A percentile compares a stretch with the other conserved stretches of the same genome.
Conservation (phyloP, 2,329 filamentous ascomycete genomes). For the Pezicula neosporulosa region DNA sequence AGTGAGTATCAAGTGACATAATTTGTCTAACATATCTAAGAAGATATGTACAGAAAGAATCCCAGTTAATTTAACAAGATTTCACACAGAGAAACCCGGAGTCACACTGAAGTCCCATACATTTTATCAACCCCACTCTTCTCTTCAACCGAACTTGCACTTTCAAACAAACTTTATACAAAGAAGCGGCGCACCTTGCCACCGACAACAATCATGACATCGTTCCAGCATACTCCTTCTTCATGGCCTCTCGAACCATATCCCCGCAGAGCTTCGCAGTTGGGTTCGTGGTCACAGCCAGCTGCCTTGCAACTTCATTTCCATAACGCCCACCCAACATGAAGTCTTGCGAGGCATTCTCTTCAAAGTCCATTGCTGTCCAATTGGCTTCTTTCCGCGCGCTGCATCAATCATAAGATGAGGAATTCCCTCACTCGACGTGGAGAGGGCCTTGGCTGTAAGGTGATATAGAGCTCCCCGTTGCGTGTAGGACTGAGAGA, state of each 20-base stretch:
- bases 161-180: too few species aligned
- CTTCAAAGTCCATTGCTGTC: slow-evolving; percentile 55
- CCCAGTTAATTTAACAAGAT: too few species aligned
- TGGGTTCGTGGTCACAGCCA: slow-evolving; percentile 64
- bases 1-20: too few species aligned
- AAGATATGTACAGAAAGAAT: too few species aligned
- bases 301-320: slow-evolving; percentile 59
- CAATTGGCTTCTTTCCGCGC: slow-evolving; percentile 44
- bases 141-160: too few species aligned
- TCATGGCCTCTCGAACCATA: slow-evolving; percentile 68
- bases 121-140: too few species aligned
- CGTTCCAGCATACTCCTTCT: slow-evolving; percentile 57
- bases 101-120: too few species aligned
- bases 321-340: slow-evolving; percentile 62
- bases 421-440: slow-evolving; percentile 23
- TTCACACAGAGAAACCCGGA: too few species aligned
- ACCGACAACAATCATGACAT: not conserved
- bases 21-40: too few species aligned
- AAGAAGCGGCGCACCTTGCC: too few species aligned
- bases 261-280: slow-evolving; percentile 67
- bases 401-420: slow-evolving; percentile 33
- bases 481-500: slow-evolving; percentile 71
- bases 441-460: slow-evolving; percentile 40
- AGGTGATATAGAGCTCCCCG: slow-evolving; percentile 61
- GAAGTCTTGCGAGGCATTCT: slow-evolving; percentile 59